Base-by-base conservation (phyloP, 345 rosid genomes). In the rapeseed (Brassica napus) region DNA sequence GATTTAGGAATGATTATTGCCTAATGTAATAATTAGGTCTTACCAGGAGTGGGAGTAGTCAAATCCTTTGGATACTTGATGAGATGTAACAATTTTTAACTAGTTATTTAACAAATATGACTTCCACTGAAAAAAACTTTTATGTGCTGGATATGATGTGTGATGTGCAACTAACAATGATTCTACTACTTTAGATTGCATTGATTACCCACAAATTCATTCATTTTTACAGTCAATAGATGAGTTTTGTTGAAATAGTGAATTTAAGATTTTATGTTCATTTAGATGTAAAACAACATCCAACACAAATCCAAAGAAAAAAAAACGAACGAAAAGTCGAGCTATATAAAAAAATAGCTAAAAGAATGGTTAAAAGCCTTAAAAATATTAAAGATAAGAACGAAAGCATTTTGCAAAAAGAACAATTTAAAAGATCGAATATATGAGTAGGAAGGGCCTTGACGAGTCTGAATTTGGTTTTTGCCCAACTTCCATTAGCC, bases 401-500 rank as follows among this genome's bases (percentile, higher is more conserved):
- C 52, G 11, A 61, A 74, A 68, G 44, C 74, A 79, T 57, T 65
- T 58, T 5, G n/a, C n/a, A 14, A 30, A 15, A 16, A 16, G 9
- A 16, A 32, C 0, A 7, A 35, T 8, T 8, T 59, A 1, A 34
- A 4, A 28, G 60, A 54, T 54, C 6, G 58, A 54, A 39, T 32
- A 71, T 77, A 59, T 55, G 70, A 16, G 47, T 26, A 16, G 59
- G 64, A 72, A 79, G 61, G 63, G 68, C 32, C 68, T 72, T 67
- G 79, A 77, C 62, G 74, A 32, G 35, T 76, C 47, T 77, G 78
- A 79, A 65, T 79, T 74, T 74, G 82, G 75, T 75, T 79, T 35
- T 18, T 63, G 79, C 82, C 82, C 54, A 79, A 79, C 71, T 74
- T 42, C 65, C 65, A 79, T 74, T 68, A 68, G 5, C 35, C 24